A percentile compares a stretch with the other conserved stretches of the same genome.
Conservation (phyloP, 2,329 filamentous ascomycete species). For the Sporothrix pseudoabietina region DNA sequence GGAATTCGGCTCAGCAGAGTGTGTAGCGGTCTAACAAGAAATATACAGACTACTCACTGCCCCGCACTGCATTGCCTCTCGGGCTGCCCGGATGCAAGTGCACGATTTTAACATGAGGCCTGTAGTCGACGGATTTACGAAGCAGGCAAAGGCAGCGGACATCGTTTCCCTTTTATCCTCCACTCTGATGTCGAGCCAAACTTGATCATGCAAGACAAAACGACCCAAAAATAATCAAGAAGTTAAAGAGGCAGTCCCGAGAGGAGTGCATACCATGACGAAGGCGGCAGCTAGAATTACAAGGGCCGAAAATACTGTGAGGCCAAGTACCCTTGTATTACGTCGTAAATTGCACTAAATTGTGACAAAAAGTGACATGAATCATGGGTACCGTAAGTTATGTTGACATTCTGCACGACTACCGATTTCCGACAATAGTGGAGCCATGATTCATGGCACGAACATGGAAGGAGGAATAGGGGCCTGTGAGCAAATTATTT, state of each 20-base stretch:
- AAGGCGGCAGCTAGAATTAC: background rate
- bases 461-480: background rate
- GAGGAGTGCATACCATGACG: background rate
- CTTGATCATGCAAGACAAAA: background rate
- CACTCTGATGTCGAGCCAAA: background rate
- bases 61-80: background rate
- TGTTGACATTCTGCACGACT: background rate
- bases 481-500: background rate
- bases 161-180: conserved; percentile 1
- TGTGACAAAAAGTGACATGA: background rate
- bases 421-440: background rate
- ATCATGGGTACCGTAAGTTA: background rate
- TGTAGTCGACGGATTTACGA: background rate
- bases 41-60: background rate
- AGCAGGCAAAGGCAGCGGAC: background rate
- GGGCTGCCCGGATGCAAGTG: background rate
- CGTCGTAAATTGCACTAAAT: background rate
- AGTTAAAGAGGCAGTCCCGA: background rate
- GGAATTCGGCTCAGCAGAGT: too few species aligned
- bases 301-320: background rate
- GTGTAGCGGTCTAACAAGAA: too few species aligned
- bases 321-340: background rate
- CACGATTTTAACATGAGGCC: background rate
- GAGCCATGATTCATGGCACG: conserved; percentile 1
- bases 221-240: background rate